Evolutionary conservation across 1,139 yeast genomes (phyloP), one percentile per base, ranked within the genome.

Genomic region (Sugiyamaella castrensis): DNA sequence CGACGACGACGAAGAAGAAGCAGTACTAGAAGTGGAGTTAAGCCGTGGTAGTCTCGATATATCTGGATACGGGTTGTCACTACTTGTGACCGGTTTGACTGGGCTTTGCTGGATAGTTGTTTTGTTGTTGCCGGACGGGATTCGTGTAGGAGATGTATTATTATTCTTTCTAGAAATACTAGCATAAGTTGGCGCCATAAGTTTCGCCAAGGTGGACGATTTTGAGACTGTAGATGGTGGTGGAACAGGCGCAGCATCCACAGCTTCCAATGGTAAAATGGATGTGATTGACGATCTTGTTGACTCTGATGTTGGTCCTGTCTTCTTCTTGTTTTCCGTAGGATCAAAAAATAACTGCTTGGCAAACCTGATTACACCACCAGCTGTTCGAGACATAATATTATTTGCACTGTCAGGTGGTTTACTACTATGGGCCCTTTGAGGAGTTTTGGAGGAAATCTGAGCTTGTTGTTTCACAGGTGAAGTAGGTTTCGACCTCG

Each of bases 171-270:
- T 57, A 7, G 65, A 60, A 8, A 61, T 56, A 43, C 72, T 69
- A 1, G 71, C 62, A 37, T 62, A 63, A 0, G 73, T 70, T 0
- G 72, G 73, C 12, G 65, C 67, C 63, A 63, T 64, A 32, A 70
- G 53, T 26, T 73, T 57, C 1, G 63, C 50, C 5, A 67, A 37
- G n/a, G 53, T 45, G 28, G 47, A 52, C 8, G 37, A 33, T 27
- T 43, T 45, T 29, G 51, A 29, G 29, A 40, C 8, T 13, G 30
- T 32, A 6, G 41, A 33, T 19, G 24, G 24, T 3, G 24, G 5
- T 7, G 43, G 35, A 7, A 32, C 44, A n/a, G 43, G 41, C 27
- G 15, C 7, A 11, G 13, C 11, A 24, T 16, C 30, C 9, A 15
- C 13, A 11, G 13, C 11, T 15, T 16, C 30, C 9, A 15, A 2